Conservation (phyloP, 2,329 filamentous ascomycete species). For the Fusarium torulosum region DNA sequence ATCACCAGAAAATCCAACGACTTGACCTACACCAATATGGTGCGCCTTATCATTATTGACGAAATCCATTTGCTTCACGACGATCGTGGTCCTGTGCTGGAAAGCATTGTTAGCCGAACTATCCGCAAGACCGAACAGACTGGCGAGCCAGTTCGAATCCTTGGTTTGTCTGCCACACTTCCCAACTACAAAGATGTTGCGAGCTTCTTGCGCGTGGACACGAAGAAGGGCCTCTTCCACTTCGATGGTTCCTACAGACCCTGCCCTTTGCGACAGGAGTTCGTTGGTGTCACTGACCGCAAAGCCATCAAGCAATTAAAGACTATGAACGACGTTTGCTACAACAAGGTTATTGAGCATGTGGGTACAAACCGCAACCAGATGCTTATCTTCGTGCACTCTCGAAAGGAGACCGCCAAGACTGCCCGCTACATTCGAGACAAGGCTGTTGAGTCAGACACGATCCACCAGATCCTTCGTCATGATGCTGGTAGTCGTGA, state of each 20-base stretch:
- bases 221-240: conserved; percentile 88
- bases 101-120: conserved; percentile 95
- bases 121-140: conserved; percentile 95
- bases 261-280: conserved; percentile 95
- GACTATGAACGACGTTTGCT: conserved; percentile 99
- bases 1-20: conserved; percentile 98
- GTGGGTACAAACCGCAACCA: conserved; percentile 94
- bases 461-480: conserved; percentile 93
- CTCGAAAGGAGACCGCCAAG: conserved; percentile 97
- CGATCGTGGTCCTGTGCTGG: conserved; percentile 94
- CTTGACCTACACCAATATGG: conserved; percentile 96
- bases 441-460: conserved; percentile 96
- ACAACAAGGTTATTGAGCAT: conserved; percentile 96
- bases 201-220: conserved; percentile 92
- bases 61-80: conserved; percentile 98
- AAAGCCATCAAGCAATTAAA: conserved; percentile 99
- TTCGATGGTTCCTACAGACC: conserved; percentile 95
- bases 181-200: conserved; percentile 98
- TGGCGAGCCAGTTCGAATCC: conserved; percentile 89
- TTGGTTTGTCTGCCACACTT: conserved; percentile 93
- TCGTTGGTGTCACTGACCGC: conserved; percentile 96
- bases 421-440: conserved; percentile 96
- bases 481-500: conserved; percentile 93
- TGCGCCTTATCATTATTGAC: conserved; percentile 94
- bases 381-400: conserved; percentile 99